Evolutionary conservation across 495 filamentous ascomycete species (phyloP).

Genomic region (Podospora pseudopauciseta): DNA sequence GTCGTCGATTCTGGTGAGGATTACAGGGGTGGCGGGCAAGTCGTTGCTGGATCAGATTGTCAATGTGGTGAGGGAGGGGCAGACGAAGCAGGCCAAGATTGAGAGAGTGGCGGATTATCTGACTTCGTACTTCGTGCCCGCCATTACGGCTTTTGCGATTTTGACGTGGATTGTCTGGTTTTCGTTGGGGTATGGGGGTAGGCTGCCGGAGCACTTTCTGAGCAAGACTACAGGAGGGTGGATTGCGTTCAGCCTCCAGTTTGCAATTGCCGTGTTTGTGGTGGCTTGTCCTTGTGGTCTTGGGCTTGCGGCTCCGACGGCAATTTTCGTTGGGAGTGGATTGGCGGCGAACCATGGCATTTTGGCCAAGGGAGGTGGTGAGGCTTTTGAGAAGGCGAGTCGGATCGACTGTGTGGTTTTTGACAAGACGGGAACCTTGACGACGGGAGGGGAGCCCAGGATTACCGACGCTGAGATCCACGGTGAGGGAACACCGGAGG

Average conservation of each 20-base stretch:
- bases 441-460: constrained; percentile 73
- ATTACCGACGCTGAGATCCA: constrained; percentile 67
- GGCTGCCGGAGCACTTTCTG: constrained; percentile 62
- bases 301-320: constrained; percentile 87
- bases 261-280: constrained; percentile 92
- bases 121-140: constrained; percentile 85
- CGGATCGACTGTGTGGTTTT: constrained; percentile 83
- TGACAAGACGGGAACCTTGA: constrained; percentile 94
- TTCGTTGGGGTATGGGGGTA: constrained; percentile 64
- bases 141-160: constrained; percentile 76
- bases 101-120: constrained; percentile 80
- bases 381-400: constrained; percentile 93
- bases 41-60: constrained; percentile 95
- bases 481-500: constrained; percentile 20
- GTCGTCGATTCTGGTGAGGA: constrained; percentile 61
- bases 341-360: constrained; percentile 86
- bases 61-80: constrained; percentile 83
- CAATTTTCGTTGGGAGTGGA: constrained; percentile 86
- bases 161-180: constrained; percentile 84
- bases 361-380: constrained; percentile 89
- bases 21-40: constrained; percentile 67
- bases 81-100: constrained; percentile 80
- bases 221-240: constrained; percentile 65
- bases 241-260: constrained; percentile 83
- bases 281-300: constrained; percentile 93